phyloP scores from a whole-genome alignment of 257 asterid species.

The Plectranthus barbatus region DNA sequence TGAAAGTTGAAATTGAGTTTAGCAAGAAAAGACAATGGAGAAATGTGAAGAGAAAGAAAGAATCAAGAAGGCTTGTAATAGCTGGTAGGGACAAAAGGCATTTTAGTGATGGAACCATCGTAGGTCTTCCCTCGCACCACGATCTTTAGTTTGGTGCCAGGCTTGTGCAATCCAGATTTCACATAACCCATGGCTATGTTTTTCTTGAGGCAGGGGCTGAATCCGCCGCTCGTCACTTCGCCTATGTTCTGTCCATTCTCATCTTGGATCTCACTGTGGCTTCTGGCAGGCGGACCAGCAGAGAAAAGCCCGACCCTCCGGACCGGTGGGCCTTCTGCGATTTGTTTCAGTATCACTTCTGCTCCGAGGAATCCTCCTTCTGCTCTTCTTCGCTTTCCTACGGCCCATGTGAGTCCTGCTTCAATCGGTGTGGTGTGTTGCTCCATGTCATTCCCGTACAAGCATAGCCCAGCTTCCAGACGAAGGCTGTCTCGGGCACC shows the following conservation, averaged over 20 bases:
- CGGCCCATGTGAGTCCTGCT: slow-evolving; percentile 97
- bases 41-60: not conserved
- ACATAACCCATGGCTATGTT: slow-evolving; percentile 97
- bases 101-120: slow-evolving; percentile 75
- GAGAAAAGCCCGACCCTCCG: slow-evolving; percentile 83
- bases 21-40: slow-evolving; percentile 12
- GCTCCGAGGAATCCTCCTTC: slow-evolving; percentile 98
- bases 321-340: slow-evolving; percentile 66
- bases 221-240: slow-evolving; percentile 95
- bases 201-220: slow-evolving; percentile 93
- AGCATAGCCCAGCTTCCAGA: slow-evolving; percentile 88
- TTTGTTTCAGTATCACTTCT: slow-evolving; percentile 77
- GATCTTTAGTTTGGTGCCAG: slow-evolving; percentile 72
- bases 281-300: slow-evolving; percentile 84
- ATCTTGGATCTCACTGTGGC: slow-evolving; percentile 89
- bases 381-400: slow-evolving; percentile 92
- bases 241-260: slow-evolving; percentile 75
- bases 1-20: slow-evolving; percentile 10
- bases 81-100: slow-evolving; percentile 84
- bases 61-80: slow-evolving; percentile 66
- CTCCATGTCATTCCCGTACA: slow-evolving; percentile 98
- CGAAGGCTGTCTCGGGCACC: slow-evolving; percentile 99
- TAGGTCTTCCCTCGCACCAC: slow-evolving; percentile 68
- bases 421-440: slow-evolving; percentile 90
- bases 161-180: slow-evolving; percentile 79